Base-by-base conservation (phyloP, 1,284 basidiomycete species). In the Leccinum pachyderme region DNA sequence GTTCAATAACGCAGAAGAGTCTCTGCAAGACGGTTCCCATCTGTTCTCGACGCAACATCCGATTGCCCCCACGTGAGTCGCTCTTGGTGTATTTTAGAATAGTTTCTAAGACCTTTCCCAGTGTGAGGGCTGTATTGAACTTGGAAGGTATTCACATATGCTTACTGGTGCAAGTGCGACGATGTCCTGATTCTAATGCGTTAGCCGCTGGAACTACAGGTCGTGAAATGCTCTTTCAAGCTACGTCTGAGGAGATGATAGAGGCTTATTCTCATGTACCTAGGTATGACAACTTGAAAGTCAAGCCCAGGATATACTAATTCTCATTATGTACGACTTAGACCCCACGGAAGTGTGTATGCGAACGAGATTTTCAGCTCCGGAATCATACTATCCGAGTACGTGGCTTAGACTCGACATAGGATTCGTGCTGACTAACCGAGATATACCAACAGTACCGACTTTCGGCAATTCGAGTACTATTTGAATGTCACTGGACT, bases 1-100 rank as follows among this genome's bases (percentile, higher is more conserved):
- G 58, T 98, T 97, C 78, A 98, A 98, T 67, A 86, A 97, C 59
- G 97, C 91, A 6, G 95, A 99, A 69, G 93, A 96, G 66, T 90
- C 87, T 0, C 73, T 96, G n/a, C 95, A 97, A 71, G 95, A 98
- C 66, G 95, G 91, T 0, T 95, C 93, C 0, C 95, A 99, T 71
- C 77, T 96, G 4, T 97, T 89, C 71, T 87, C 93, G 7, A 96
- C 92, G 0, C 91, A 95, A 65, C 92, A 95, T 66, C 82, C 83
- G 1, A 83, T 82, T 41, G 84, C 86, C 7, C 67, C 81, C 22
- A 89, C 84, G 90, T 89, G 57, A 61, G 84, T 75, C 33, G 37
- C 24, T 44, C 27, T 51, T 41, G 27, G 32, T 13, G 51, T 27
- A 29, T 13, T 6, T 55, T 44, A 13, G 2, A 15, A 45, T 15